A percentile compares a stretch with the other conserved stretches of the same genome.
These are phyloP conservation scores for Colletotrichum sp. DNA, from an alignment of 2,329 filamentous ascomycete genomes.

Conservation along the genomic window DNA sequence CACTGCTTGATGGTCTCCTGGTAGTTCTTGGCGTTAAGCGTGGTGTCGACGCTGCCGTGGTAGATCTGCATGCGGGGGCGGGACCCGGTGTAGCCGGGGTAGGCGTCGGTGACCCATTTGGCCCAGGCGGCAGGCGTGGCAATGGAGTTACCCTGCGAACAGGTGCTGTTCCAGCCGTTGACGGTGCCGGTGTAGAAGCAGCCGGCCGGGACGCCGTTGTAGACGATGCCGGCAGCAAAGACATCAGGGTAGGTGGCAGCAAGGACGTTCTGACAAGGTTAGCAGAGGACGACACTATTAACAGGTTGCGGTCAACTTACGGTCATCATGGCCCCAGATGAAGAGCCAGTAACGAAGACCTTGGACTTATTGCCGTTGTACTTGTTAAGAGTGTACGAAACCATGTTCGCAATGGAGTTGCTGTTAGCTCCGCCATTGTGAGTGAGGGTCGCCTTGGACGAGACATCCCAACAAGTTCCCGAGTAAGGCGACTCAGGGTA, in stretches of 20 bases:
- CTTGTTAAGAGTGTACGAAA: conserved; percentile 49
- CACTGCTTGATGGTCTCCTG: conserved; percentile 63
- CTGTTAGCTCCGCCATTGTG: conserved; percentile 57
- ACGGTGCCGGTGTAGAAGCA: conserved; percentile 53
- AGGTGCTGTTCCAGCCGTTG: conserved; percentile 59
- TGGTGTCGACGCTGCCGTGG: conserved; percentile 58
- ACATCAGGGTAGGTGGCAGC: conserved; percentile 60
- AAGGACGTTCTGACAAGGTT: conserved; percentile 42
- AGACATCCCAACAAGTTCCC: conserved; percentile 64
- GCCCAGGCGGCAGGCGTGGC: conserved; percentile 46
- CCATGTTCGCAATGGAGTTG: conserved; percentile 60
- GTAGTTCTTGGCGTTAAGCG: conserved; percentile 58
- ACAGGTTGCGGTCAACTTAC: background rate
- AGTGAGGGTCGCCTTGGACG: conserved; percentile 52
- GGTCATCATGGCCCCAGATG: conserved; percentile 21
- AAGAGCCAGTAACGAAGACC: conserved; percentile 52
- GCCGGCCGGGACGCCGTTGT: conserved; percentile 59
- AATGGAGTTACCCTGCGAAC: conserved; percentile 54
- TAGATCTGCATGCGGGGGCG: conserved; percentile 65
- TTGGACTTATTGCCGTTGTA: conserved; percentile 52
- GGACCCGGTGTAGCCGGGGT: conserved; percentile 52
- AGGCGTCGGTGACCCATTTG: conserved; percentile 48
- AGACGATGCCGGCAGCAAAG: conserved; percentile 56
- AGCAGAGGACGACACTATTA: background rate
- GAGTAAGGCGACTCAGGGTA: conserved; percentile 47